Conservation (phyloP, 495 filamentous ascomycete species). For the Podospora anserina region DNA sequence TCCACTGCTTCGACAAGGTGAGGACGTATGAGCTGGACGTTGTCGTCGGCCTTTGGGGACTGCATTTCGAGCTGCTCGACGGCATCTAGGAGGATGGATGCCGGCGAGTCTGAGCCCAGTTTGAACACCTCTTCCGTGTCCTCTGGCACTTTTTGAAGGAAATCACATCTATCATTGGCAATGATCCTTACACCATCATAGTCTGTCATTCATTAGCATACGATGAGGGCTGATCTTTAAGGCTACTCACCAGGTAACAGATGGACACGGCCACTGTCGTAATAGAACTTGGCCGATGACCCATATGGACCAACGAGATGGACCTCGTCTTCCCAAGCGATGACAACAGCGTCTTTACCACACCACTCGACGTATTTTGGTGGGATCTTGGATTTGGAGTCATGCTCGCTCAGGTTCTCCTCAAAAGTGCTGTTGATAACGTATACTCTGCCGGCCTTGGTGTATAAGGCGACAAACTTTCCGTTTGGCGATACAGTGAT, state of each 20-base stretch:
- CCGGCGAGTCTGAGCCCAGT: slow-evolving; percentile 73
- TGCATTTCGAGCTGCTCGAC: slow-evolving; percentile 87
- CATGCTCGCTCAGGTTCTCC: slow-evolving; percentile 84
- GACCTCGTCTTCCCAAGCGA: slow-evolving; percentile 98
- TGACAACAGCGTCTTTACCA: slow-evolving; percentile 87
- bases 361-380: slow-evolving; percentile 94
- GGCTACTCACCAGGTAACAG: slow-evolving; percentile 67
- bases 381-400: slow-evolving; percentile 77
- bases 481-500: slow-evolving; percentile 88
- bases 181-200: slow-evolving; percentile 85
- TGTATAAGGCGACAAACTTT: slow-evolving; percentile 81
- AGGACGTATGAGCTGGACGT: slow-evolving; percentile 86
- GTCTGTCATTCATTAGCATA: slow-evolving; percentile 54
- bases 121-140: slow-evolving; percentile 86
- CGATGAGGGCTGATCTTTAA: slow-evolving; percentile 54
- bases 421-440: slow-evolving; percentile 95
- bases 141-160: slow-evolving; percentile 87
- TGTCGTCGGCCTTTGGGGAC: slow-evolving; percentile 95
- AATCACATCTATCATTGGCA: slow-evolving; percentile 90
- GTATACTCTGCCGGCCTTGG: slow-evolving; percentile 79
- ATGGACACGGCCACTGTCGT: slow-evolving; percentile 80
- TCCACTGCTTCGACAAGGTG: slow-evolving; percentile 89
- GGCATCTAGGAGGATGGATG: slow-evolving; percentile 88
- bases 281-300: slow-evolving; percentile 76
- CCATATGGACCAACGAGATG: slow-evolving; percentile 87